Conservation (phyloP, 768 basidiomycete genomes). For the Lentinula sp. region DNA sequence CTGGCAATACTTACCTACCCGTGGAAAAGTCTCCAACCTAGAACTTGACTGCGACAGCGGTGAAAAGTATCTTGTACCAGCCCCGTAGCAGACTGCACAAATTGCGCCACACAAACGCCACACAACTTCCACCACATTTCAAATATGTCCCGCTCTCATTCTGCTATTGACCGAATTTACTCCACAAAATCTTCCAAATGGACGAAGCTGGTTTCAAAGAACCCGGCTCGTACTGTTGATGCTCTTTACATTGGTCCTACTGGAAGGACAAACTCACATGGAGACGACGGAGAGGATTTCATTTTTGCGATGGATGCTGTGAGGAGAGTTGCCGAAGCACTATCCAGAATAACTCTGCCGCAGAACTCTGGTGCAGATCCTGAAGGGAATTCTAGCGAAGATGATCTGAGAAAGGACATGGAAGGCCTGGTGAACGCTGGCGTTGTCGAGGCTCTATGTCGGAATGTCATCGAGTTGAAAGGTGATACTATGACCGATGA, state of each 20-base stretch:
- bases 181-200: neutral
- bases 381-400: neutral
- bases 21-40: no score
- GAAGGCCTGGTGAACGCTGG: neutral
- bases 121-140: neutral
- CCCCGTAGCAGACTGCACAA: no score
- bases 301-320: constrained; percentile 3
- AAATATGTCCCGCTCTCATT: neutral
- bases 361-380: neutral
- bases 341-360: neutral
- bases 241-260: neutral
- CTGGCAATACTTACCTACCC: no score
- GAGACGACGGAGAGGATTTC: neutral
- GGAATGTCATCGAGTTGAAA: neutral
- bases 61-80: no score
- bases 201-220: neutral
- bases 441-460: neutral
- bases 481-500: neutral
- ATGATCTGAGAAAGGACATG: neutral
- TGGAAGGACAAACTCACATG: neutral
- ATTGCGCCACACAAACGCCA: no score
- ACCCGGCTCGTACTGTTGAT: neutral
- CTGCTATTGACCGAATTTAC: neutral
- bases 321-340: neutral
- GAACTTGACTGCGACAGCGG: no score